Base-by-base conservation (phyloP, 257 asterid genomes). In the Knoxia roxburghii region DNA sequence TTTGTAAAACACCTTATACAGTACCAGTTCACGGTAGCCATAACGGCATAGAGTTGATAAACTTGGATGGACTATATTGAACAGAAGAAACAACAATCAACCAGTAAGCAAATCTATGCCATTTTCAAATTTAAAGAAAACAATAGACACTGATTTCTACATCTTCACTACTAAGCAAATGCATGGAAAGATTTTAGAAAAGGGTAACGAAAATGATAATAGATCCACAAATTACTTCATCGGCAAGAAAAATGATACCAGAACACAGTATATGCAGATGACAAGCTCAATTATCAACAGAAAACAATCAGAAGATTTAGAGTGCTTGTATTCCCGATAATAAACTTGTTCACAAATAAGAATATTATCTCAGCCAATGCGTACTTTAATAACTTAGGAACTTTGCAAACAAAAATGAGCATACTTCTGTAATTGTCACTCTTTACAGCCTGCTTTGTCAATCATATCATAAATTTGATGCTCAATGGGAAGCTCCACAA, bases 381-480 rank as follows among this genome's bases (percentile, higher is more conserved):
- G 35, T 24, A 7, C 51, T 3, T 7, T 3, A 46, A 6, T 41
- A 59, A 32, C 32, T 46, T 8, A 63, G 11, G 54, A 4, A 60
- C 17, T 56, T n/a, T 70, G 27, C 48, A n/a, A 11, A 52, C 9
- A 48, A 56, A 72, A 67, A 54, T 56, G 67, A 58, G 78, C 85
- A 61, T 79, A 92, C 97, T 75, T 93, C 96, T 55, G 68, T 54
- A 72, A 72, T 85, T 61, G 90, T 82, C 87, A 88, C 67, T 78
- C 98, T 80, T 80, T 81, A 40, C 85, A 73, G 70, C 96, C 96
- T 68, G 87, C 86, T 50, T 84, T 87, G 81, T 93, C 97, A 78
- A 88, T 80, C 86, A 90, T 83, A 79, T 89, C 97, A 75, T 89
- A 88, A 65, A 84, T 77, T 72, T 93, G 98, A 65, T 91, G 91